Base-by-base conservation (phyloP, 495 filamentous ascomycete genomes). In the Aspergillus biplanus region DNA sequence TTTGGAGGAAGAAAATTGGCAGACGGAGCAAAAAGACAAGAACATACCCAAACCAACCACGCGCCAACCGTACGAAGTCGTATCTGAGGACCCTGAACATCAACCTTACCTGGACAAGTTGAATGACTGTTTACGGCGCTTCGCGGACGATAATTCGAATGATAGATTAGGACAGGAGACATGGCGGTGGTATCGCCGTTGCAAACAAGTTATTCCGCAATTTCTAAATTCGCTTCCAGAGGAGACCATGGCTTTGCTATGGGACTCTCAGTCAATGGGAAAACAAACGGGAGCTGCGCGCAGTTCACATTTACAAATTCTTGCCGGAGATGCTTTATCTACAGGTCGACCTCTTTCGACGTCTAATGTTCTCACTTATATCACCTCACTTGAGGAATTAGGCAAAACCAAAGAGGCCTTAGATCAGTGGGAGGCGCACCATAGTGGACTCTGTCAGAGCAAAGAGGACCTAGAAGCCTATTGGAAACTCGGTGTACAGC, bases 401-500 rank as follows among this genome's bases (percentile, higher is more conserved):
- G 88, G 86, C 5, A 83, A 84, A 64, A 76, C 81, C 49, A 79
- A 78, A 2, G 74, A 84, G 63, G 90, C 90, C 7, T 75, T 91
- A 39, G 80, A 85, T 42, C 75, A 86, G 15, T 92, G 89, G 88
- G 82, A 89, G 72, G 80, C 82, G 58, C 80, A 83, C 35, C 81
- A 82, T 47, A 67, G 71, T 6, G 80, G 79, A 1, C 75, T 89
- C 33, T 84, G 82, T 9, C 72, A 83, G 18, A 78, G 79, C 33
- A 80, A 82, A 46, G 80, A 85, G 47, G 73, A 80, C 37, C 62
- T 76, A 32, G 78, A 82, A 66, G 73, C 79, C 32, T 92, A 89
- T 67, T 90, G 83, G 82, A 83, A 84, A 68, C 82, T 92, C 21
- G 91, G 91, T 8, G 82, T 91, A 18, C 83, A 83, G 42, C 86